phyloP scores from a whole-genome alignment of 495 filamentous ascomycete genomes.

The Stereocaulon alpinum region DNA sequence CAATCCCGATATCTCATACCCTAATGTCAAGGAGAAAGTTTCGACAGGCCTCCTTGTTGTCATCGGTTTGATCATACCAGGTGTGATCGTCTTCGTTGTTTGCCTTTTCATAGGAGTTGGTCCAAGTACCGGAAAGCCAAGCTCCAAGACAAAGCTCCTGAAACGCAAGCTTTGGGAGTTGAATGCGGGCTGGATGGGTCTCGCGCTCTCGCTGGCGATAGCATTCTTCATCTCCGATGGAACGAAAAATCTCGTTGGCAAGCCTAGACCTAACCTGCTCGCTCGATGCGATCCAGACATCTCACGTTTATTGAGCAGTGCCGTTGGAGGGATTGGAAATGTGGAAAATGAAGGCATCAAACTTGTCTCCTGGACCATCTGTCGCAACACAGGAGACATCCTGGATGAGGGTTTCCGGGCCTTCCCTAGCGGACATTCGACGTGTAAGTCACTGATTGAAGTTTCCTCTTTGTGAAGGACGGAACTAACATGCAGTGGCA shows the following conservation, averaged over 20 bases:
- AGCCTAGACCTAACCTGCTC: slow-evolving; percentile 55
- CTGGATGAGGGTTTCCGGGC: slow-evolving; percentile 52
- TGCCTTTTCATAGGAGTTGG: slow-evolving; percentile 42
- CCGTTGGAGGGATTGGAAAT: slow-evolving; percentile 42
- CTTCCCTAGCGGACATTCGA: slow-evolving; percentile 62
- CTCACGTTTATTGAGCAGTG: slow-evolving; percentile 31
- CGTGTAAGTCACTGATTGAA: slow-evolving; percentile 36
- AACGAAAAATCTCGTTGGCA: slow-evolving; percentile 53
- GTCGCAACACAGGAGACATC: slow-evolving; percentile 33
- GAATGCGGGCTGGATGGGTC: slow-evolving; percentile 54
- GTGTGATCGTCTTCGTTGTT: slow-evolving; percentile 38
- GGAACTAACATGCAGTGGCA: slow-evolving; percentile 19
- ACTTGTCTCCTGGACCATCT: slow-evolving; percentile 45
- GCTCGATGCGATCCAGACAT: slow-evolving; percentile 47
- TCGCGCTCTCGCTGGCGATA: slow-evolving; percentile 45
- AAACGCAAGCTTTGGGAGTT: slow-evolving; percentile 50
- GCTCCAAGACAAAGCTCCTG: slow-evolving; percentile 25
- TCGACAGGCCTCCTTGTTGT: slow-evolving; percentile 39
- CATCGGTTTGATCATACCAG: slow-evolving; percentile 43
- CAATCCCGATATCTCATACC: slow-evolving; percentile 50
- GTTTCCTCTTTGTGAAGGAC: neutral
- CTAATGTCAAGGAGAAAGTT: slow-evolving; percentile 47
- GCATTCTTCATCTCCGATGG: slow-evolving; percentile 51
- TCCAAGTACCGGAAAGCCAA: slow-evolving; percentile 20
- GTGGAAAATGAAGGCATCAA: slow-evolving; percentile 34